Conservation (phyloP, 768 basidiomycete genomes). For the Leccinum longicurvipes region DNA sequence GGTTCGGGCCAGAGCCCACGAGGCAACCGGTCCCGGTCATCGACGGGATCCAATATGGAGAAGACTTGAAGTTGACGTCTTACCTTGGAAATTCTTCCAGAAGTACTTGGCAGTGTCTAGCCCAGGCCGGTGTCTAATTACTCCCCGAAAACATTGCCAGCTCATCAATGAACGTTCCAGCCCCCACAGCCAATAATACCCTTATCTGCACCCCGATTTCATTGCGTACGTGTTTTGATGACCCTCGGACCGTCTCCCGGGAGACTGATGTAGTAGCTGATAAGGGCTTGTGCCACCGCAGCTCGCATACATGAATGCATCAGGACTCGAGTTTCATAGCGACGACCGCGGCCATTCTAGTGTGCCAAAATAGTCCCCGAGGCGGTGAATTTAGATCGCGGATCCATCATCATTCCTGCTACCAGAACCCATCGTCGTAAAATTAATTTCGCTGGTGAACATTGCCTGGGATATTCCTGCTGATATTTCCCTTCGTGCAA, state of each 20-base stretch:
- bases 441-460: slow-evolving; percentile 11
- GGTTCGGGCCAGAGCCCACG: not conserved
- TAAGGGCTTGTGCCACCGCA: not conserved
- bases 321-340: not conserved
- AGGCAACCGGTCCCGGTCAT: not conserved
- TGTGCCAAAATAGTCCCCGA: not conserved
- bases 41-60: not conserved
- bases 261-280: not conserved
- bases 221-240: not conserved
- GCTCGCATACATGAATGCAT: not conserved
- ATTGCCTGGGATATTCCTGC: not conserved
- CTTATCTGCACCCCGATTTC: not conserved
- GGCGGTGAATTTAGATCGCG: not conserved
- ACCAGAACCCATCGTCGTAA: not conserved
- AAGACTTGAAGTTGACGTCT: not conserved
- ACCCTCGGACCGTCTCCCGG: not conserved
- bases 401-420: not conserved
- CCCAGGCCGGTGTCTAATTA: not conserved
- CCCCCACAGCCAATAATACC: not conserved
- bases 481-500: slow-evolving; percentile 7
- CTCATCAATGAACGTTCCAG: not conserved
- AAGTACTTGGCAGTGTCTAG: not conserved
- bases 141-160: too few species aligned
- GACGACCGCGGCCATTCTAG: not conserved
- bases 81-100: not conserved